Conservation (phyloP, 2,329 filamentous ascomycete species). For the Pseudophaeomoniella oleicola region DNA sequence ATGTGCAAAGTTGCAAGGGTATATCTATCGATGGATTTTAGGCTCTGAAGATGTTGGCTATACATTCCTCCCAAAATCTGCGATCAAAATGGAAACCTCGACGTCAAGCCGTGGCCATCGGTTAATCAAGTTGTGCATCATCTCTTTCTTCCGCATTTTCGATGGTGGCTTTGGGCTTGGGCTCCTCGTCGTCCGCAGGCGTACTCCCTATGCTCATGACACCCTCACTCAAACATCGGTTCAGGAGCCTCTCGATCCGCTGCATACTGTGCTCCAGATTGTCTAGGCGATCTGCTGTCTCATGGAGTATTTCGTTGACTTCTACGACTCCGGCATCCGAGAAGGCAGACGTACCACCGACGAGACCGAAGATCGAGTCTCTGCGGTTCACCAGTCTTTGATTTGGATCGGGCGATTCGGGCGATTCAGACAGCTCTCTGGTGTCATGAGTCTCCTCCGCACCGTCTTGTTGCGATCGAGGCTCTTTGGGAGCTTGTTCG, state of each 20-base stretch:
- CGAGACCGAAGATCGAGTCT: constrained; percentile 1
- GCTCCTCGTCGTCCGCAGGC: neutral
- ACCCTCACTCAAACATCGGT: neutral
- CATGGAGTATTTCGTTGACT: constrained; percentile 1
- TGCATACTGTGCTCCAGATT: neutral
- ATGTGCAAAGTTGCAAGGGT: no score
- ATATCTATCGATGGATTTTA: no score
- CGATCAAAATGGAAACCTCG: no score
- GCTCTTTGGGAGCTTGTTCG: neutral
- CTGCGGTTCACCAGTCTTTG: neutral
- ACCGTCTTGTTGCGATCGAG: neutral
- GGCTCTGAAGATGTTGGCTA: no score
- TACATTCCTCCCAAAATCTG: no score
- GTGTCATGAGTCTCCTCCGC: neutral
- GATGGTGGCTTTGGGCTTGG: neutral
- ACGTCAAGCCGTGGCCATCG: no score
- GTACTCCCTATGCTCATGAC: neutral
- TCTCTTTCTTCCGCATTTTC: neutral
- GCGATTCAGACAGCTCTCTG: neutral
- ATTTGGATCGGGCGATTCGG: neutral
- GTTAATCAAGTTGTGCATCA: no score
- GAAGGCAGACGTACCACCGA: neutral
- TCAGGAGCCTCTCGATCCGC: neutral
- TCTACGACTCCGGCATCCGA: neutral
- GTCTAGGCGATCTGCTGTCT: neutral